phyloP scores from a whole-genome alignment of 768 basidiomycete genomes.

The Boletus subparvulus region DNA sequence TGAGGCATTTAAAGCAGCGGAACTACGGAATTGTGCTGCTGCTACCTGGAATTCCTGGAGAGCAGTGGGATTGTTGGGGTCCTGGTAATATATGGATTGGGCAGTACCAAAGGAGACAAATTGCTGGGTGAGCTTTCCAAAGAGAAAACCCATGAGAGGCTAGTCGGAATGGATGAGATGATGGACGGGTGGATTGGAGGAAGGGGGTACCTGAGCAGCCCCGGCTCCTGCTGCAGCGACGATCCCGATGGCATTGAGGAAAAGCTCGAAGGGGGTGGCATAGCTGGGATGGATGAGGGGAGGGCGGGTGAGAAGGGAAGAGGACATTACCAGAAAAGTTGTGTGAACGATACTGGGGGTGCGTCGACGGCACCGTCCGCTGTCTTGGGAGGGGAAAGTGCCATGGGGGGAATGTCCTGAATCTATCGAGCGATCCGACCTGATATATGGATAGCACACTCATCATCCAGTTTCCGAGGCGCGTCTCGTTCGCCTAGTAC shows the following conservation, averaged over 20 bases:
- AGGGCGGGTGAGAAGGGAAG: too few relatives aligned
- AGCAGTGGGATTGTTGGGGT: conserved; percentile 30
- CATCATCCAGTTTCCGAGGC: too few relatives aligned
- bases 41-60: conserved; percentile 31
- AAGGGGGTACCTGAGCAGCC: conserved; percentile 63
- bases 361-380: background rate
- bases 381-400: background rate
- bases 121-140: conserved; percentile 74
- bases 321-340: conserved; percentile 48
- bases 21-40: conserved; percentile 49
- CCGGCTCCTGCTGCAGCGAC: conserved; percentile 75
- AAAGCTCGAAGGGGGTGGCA: conserved; percentile 66
- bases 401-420: too few relatives aligned
- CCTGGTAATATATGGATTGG: conserved; percentile 11
- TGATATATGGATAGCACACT: too few relatives aligned
- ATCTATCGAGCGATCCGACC: too few relatives aligned
- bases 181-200: background rate
- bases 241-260: conserved; percentile 69
- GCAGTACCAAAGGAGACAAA: conserved; percentile 60
- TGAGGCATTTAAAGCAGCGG: conserved; percentile 55
- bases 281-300: conserved; percentile 47
- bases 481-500: too few relatives aligned
- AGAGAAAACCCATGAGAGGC: conserved; percentile 82
- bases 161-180: conserved; percentile 24
- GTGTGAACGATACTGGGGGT: conserved; percentile 40